Conservation (phyloP, 2,329 filamentous ascomycete genomes). For the Arthrobotrys musiformis region DNA sequence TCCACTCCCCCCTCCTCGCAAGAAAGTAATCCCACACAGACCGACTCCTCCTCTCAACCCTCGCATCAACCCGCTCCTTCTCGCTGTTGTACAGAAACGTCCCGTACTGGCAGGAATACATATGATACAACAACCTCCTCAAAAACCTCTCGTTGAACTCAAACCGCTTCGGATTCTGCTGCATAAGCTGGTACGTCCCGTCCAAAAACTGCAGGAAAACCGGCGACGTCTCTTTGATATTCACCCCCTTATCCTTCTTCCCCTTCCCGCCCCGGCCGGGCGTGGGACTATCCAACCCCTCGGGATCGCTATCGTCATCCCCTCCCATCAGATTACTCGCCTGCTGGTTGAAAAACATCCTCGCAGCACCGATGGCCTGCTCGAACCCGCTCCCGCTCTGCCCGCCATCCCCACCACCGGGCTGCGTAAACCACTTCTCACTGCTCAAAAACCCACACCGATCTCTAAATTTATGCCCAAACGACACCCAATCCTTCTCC, state of each 20-base stretch:
- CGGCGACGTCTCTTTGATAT: constrained; percentile 82
- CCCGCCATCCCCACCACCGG: constrained; percentile 76
- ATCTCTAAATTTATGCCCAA: constrained; percentile 96
- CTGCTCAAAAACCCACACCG: constrained; percentile 87
- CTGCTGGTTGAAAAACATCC: constrained; percentile 84
- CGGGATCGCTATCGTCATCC: constrained; percentile 72
- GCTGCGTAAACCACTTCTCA: constrained; percentile 88
- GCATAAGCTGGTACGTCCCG: constrained; percentile 86
- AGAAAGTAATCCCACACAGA: constrained; percentile 98
- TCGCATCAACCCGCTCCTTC: constrained; percentile 80
- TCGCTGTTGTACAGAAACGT: constrained; percentile 97
- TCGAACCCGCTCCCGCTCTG: constrained; percentile 71
- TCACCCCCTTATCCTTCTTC: constrained; percentile 49
- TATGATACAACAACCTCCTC: constrained; percentile 86
- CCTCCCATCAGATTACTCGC: constrained; percentile 69
- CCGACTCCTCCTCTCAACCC: constrained; percentile 76
- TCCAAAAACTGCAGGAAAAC: constrained; percentile 99
- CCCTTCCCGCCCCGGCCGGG: constrained; percentile 56
- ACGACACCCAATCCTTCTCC: constrained; percentile 98
- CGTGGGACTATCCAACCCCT: constrained; percentile 63
- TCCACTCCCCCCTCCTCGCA: constrained; percentile 80
- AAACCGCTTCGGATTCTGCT: constrained; percentile 87
- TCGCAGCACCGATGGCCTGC: constrained; percentile 83
- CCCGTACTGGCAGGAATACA: constrained; percentile 95
- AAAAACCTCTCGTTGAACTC: constrained; percentile 97